Base-by-base conservation (phyloP, 176 grass and related monocot species). In the Tuctoria greenei region DNA sequence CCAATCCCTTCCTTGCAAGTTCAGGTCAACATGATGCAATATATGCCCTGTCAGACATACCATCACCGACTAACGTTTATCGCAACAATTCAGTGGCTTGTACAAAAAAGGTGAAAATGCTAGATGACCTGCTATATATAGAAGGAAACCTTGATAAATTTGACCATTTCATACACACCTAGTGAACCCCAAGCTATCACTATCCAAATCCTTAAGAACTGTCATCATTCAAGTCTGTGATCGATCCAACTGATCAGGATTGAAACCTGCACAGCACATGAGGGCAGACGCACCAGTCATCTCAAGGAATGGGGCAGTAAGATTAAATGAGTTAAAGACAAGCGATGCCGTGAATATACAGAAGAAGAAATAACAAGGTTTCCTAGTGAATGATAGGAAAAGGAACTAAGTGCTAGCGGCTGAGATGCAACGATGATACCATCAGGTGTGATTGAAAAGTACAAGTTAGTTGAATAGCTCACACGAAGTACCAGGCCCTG, bases 141-240 rank as follows among this genome's bases (percentile, higher is more conserved):
- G 10, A 14, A 28, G 42, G 21, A 67, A 31, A 5, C 47, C 35
- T 27, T 12, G 17, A 31, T 16, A 47, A 42, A 7, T 51, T 13
- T 21, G 24, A 42, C 35, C 10, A 17, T 58, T 55, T 43, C 42
- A 78, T 84, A 76, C 72, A 87, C 78, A 69, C 28, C 63, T 61
- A 17, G 1, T 47, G 26, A 42, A 23, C 18, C 10, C 37, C n/a
- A 66, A 2, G n/a, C 23, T 73, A 16, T 41, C 63, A 40, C 8
- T 40, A 24, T 41, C 38, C 17, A 40, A 5, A 63, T 81, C 80
- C 63, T 87, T 67, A 9, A 79, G 28, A 66, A 85, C 85, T 17
- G 64, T 66, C 60, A 81, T 84, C 10, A 76, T 81, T 21, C 76
- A 84, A 25, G 72, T 25, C 61, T 88, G 64, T 6, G 66, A 72